Conservation (phyloP, 2,329 filamentous ascomycete genomes). For the Beauveria rudraprayagi region DNA sequence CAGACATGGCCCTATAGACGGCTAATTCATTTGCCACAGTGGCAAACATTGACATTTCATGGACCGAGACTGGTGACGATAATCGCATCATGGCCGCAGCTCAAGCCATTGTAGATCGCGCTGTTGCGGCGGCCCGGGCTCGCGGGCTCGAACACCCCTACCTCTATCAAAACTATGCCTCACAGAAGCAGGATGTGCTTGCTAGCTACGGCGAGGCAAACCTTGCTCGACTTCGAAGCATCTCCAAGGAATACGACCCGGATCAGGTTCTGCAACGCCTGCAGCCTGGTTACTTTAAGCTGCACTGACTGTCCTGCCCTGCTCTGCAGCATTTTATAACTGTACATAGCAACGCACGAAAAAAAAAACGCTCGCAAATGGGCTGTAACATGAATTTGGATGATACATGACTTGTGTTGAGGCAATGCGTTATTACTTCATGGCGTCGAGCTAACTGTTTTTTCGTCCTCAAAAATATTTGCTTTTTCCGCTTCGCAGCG, state of each 20-base stretch:
- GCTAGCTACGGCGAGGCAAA: slow-evolving; percentile 32
- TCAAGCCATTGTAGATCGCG: slow-evolving; percentile 20
- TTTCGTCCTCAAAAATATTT: not conserved
- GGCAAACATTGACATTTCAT: slow-evolving; percentile 19
- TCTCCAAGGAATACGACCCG: slow-evolving; percentile 31
- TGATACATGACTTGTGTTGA: not conserved
- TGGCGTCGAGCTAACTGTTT: too few relatives aligned
- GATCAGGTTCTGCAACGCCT: slow-evolving; percentile 27
- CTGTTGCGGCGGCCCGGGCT: slow-evolving; percentile 21
- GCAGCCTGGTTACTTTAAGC: slow-evolving; percentile 32
- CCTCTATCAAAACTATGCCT: slow-evolving; percentile 40
- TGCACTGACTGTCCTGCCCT: slow-evolving; percentile 15
- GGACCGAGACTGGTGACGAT: slow-evolving; percentile 26
- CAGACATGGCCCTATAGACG: not conserved
- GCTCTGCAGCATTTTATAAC: not conserved
- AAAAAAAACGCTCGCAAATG: not conserved
- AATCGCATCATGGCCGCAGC: slow-evolving; percentile 21
- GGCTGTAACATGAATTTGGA: not conserved
- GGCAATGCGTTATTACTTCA: not conserved
- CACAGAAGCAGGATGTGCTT: slow-evolving; percentile 31
- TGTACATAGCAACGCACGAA: slow-evolving; percentile 11
- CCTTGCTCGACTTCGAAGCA: slow-evolving; percentile 22
- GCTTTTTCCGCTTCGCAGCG: not conserved
- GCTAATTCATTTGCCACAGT: slow-evolving; percentile 11
- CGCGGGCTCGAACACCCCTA: slow-evolving; percentile 27